These are phyloP conservation scores for Corchorus capsularis DNA, from an alignment of 345 rosid genomes.

Conservation along the genomic window DNA sequence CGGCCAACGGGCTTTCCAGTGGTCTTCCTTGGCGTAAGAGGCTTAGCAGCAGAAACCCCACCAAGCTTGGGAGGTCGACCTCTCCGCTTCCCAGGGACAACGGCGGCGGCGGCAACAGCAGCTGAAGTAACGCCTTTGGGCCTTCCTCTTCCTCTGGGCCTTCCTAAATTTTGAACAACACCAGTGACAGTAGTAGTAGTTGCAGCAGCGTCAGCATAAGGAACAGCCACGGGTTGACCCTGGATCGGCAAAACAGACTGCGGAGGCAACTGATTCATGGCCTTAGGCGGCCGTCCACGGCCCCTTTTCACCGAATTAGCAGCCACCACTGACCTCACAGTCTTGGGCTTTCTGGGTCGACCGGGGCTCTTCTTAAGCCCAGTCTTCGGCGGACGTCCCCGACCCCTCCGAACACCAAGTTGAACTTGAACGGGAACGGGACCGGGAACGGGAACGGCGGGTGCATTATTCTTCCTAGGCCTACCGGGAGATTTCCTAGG, in stretches of 20 bases:
- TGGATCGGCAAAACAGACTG: neutral
- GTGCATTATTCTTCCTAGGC: constrained; percentile 40
- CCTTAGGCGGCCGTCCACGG: constrained; percentile 38
- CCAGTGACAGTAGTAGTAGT: neutral
- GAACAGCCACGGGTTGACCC: constrained; percentile 28
- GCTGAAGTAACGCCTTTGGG: constrained; percentile 32
- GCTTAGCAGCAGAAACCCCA: constrained; percentile 25
- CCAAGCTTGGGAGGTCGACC: constrained; percentile 57
- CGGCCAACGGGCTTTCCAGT: constrained; percentile 61
- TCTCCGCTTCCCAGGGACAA: constrained; percentile 36
- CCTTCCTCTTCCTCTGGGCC: constrained; percentile 66
- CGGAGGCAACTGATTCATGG: constrained; percentile 2
- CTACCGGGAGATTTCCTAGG: constrained; percentile 45
- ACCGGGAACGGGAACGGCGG: neutral
- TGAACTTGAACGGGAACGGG: neutral
- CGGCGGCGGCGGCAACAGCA: constrained; percentile 13
- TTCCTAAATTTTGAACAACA: constrained; percentile 11
- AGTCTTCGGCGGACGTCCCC: constrained; percentile 26
- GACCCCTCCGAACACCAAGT: constrained; percentile 25
- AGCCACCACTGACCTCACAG: constrained; percentile 21
- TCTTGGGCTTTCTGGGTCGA: constrained; percentile 48
- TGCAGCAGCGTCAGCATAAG: constrained; percentile 20
- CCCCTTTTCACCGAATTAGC: constrained; percentile 32
- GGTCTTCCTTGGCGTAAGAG: constrained; percentile 30
- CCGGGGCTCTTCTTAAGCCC: constrained; percentile 38